Percentiles rank a stretch among this genome's conserved stretches.
Evolutionary conservation across 208 protist genomes (phyloP).

Genomic region (Giardia duodenalis): DNA sequence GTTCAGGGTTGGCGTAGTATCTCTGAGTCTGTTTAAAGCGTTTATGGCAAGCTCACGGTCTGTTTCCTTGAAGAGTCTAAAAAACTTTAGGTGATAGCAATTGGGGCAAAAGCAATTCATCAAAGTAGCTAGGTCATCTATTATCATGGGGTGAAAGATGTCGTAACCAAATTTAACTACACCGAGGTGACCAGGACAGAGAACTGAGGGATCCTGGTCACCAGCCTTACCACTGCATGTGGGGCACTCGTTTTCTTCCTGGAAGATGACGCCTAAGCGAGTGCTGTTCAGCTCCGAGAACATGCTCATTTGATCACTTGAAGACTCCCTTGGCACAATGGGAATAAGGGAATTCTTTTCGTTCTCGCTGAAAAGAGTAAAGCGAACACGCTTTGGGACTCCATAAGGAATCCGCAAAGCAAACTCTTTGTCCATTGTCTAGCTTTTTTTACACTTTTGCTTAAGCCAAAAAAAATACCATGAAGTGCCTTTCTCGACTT

Average conservation of each 20-base stretch:
- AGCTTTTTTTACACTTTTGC: too few relatives aligned
- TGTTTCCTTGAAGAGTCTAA: background rate
- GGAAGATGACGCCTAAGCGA: background rate
- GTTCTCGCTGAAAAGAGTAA: background rate
- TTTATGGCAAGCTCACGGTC: too few relatives aligned
- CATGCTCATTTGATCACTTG: background rate
- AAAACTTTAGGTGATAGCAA: background rate
- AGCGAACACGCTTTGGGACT: background rate
- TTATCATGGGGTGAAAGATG: background rate
- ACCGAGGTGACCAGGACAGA: slow-evolving; percentile 14
- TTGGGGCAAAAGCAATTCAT: slow-evolving; percentile 22
- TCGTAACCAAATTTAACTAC: background rate
- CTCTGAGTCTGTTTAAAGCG: background rate
- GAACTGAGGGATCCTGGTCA: background rate
- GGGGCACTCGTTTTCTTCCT: background rate
- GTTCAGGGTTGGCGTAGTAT: background rate
- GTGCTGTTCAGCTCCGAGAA: background rate
- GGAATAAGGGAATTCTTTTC: background rate
- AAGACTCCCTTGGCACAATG: too few relatives aligned
- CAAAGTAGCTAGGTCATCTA: background rate
- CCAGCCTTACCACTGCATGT: background rate
- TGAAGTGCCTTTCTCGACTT: slow-evolving; percentile 11
- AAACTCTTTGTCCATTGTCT: too few relatives aligned
- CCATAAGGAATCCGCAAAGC: slow-evolving; percentile 9
- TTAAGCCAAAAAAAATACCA: too few relatives aligned